Base-by-base conservation (phyloP, 2,329 filamentous ascomycete species). In the Epichloe glyceriae region DNA sequence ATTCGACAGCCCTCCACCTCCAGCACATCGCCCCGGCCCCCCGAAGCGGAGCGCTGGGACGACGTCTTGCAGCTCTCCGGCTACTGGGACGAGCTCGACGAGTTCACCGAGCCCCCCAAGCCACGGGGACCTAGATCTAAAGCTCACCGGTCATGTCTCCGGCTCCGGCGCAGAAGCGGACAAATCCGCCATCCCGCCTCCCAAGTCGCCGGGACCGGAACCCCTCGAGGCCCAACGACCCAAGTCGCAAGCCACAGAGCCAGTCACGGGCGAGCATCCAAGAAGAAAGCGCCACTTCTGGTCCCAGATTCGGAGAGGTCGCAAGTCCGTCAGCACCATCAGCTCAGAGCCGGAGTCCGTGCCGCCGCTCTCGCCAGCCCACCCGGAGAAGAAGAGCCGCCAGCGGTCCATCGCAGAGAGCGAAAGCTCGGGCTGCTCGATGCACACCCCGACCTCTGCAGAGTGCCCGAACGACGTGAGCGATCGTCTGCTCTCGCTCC, bases 1-100 rank as follows among this genome's bases (percentile, higher is more conserved):
- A 4, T 8, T 2, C n/a, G 19, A 33, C 14, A 15, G 34, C 14
- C 11, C 8, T 39, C 11, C 34, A 19, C 19, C 19, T 4, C 39
- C 39, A 41, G 35, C 15, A 14, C 14, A 4, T 19, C 19, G 19
- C 30, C 35, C 20, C 4, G 34, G 15, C 30, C 15, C 3, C 8
- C 35, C 22, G 47, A 43, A 3, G 22, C 22, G 7, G 39, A 49
- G 7, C 8, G 30, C 12, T 35, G 22, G 37, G 38, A 37, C 8
- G 38, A 42, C 19, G 15, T 39, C 8, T 14, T 42, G 2, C 39
- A 30, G 3, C 19, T 49, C 30, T 42, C 47, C 4, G 47, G 47
- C 15, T 49, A 49, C 47, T 42, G 47, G 39, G 47, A 49, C 17
- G 39, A 43, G 39, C 47, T 49, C n/a, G 47, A 49, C 5, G 47